Percentiles rank a stretch among this genome's conserved stretches.
Conservation (phyloP, 1,139 yeast genomes). For the Magnusiomyces sp. region DNA sequence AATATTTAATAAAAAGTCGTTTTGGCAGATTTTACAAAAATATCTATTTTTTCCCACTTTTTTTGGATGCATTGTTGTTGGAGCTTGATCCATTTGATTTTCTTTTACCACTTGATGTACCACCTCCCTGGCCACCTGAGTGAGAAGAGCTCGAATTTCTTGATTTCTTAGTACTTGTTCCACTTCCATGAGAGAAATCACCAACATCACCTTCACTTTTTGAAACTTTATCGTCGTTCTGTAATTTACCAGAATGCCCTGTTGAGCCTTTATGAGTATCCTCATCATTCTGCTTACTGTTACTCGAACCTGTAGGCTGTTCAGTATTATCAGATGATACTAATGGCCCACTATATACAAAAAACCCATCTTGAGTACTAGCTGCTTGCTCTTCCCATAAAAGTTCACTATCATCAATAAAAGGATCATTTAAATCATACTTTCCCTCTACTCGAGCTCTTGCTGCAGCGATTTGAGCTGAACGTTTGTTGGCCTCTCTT, state of each 20-base stretch:
- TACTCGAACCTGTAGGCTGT: background rate
- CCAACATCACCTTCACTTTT: no score
- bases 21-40: no score
- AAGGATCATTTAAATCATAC: conserved; percentile 90
- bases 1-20: no score
- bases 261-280: no score
- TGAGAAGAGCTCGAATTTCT: no score
- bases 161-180: no score
- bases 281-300: background rate
- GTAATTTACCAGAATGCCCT: no score
- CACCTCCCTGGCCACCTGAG: conserved; percentile 21
- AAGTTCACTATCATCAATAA: conserved; percentile 89
- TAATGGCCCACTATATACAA: conserved; percentile 90
- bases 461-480: conserved; percentile 30
- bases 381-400: conserved; percentile 92
- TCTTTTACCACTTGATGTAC: conserved; percentile 15
- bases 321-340: conserved; percentile 50
- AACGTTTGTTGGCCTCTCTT: conserved; percentile 17
- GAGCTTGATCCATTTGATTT: conserved; percentile 6
- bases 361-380: conserved; percentile 90
- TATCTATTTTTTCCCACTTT: background rate
- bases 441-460: conserved; percentile 47
- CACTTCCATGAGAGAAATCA: no score
- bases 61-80: background rate
- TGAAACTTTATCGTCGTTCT: no score